Conservation (phyloP, 305 asterid species). For the Solanum aculeatissimum region DNA sequence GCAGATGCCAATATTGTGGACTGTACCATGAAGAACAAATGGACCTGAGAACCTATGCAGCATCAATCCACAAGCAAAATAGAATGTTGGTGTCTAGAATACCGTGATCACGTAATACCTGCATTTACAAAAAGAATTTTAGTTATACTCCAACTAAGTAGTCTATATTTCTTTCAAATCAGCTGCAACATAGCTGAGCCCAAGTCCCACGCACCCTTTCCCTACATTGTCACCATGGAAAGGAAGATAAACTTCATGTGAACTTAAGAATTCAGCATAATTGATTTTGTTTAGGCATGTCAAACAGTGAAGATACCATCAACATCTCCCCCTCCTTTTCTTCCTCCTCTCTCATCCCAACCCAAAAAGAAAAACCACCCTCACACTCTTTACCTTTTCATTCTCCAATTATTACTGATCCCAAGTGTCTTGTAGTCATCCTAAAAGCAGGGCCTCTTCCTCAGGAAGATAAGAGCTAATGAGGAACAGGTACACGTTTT, state of each 20-base stretch:
- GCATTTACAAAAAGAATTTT: neutral
- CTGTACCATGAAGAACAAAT: neutral
- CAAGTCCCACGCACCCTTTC: neutral
- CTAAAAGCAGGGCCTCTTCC: neutral
- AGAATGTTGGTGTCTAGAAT: neutral
- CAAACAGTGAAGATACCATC: neutral
- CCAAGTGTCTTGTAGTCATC: neutral
- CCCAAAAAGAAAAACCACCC: neutral
- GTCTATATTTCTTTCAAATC: neutral
- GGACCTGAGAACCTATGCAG: neutral
- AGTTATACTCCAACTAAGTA: neutral
- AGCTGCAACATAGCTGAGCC: neutral
- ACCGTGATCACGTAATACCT: neutral
- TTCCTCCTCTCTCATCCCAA: neutral
- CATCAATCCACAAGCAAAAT: neutral
- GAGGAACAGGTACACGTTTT: neutral
- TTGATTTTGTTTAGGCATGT: neutral
- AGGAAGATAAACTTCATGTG: neutral
- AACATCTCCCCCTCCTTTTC: neutral
- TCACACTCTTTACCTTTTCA: neutral
- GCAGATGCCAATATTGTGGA: neutral
- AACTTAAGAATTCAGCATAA: neutral
- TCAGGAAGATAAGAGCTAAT: neutral
- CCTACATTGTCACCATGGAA: neutral
- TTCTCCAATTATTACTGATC: neutral